Evolutionary conservation across 1,139 yeast species (phyloP), one percentile per base, ranked within the genome.

Genomic region (Lodderomyces metapsilosis): DNA sequence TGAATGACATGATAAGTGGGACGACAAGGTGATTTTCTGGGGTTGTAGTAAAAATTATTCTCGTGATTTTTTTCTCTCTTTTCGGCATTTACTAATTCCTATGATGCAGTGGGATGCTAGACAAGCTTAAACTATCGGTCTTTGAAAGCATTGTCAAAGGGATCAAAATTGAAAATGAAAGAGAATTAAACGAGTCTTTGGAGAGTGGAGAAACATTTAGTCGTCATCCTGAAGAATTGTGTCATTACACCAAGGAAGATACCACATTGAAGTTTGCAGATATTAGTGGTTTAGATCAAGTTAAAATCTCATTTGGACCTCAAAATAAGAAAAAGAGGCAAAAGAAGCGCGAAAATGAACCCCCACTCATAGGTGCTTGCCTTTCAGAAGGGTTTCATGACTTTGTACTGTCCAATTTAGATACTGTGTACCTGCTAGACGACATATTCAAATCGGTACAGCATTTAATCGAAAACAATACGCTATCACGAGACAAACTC

Each of bases 291-390:
- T 34, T 49, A 18, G 39, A 39, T 33, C 34, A 18, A 7, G 22
- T 41, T 5, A 36, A 31, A 17, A 22, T 43, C 4, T 40, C 44
- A 9, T 20, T 30, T 15, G 32, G 27, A 33, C 3, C n/a, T n/a
- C n/a, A n/a, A n/a, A n/a, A 9, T 10, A 23, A 13, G 18, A 22
- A 34, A 9, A 33, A 36, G 21, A 40, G 34, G 17, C 12, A 32
- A 36, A 38, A 44, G 37, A 37, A 41, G 39, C 40, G 8, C 36
- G 32, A 11, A 38, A 35, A 23, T 20, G 20, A 36, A 36, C 39
- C n/a, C 38, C 36, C 39, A 35, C 47, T 56, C 3, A 50, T 60
- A 7, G 64, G 63, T 1, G 31, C 53, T 1, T 53, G 53, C 43
- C 43, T 60, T 16, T 41, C 54, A 2, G 39, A 43, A 12, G 64